Evolutionary conservation across 75 land plant genomes (phyloP).

Genomic region (Selaginella tamariscina): DNA sequence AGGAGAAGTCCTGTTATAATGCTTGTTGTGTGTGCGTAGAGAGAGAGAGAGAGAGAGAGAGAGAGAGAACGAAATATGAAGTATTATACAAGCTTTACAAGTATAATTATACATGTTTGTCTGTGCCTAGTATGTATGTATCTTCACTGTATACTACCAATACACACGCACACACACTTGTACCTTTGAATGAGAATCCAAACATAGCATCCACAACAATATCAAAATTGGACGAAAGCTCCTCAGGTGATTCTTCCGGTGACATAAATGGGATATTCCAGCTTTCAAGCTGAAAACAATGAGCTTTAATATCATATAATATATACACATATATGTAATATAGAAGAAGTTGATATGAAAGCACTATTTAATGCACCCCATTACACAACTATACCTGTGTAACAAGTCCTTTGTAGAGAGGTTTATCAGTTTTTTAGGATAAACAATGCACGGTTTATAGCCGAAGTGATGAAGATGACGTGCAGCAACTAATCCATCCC

Average conservation of each 20-base stretch:
- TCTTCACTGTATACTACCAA: too few relatives aligned
- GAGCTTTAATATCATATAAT: too few relatives aligned
- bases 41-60: too few relatives aligned
- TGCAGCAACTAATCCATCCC: conserved; percentile 93
- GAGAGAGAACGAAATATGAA: too few relatives aligned
- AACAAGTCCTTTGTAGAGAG: conserved; percentile 69
- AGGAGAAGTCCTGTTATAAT: conserved; percentile 2
- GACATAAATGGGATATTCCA: conserved; percentile 60
- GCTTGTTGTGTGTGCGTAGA: neutral
- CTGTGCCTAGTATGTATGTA: too few relatives aligned
- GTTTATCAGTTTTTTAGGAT: conserved; percentile 82
- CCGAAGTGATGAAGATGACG: conserved; percentile 92
- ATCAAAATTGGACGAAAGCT: conserved; percentile 53
- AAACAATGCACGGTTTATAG: conserved; percentile 59
- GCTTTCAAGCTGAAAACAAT: conserved; percentile 71
- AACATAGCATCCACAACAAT: conserved; percentile 87
- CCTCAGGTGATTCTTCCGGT: conserved; percentile 51
- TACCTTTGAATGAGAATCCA: conserved; percentile 96
- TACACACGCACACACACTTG: too few relatives aligned
- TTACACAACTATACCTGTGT: conserved; percentile 99
- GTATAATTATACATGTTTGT: too few relatives aligned
- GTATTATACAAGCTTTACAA: too few relatives aligned
- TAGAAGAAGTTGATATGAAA: too few relatives aligned
- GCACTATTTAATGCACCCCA: too few relatives aligned
- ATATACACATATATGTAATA: too few relatives aligned